phyloP scores from a whole-genome alignment of 2,329 filamentous ascomycete genomes.

The Nothophaeocryptopus gaeumannii region DNA sequence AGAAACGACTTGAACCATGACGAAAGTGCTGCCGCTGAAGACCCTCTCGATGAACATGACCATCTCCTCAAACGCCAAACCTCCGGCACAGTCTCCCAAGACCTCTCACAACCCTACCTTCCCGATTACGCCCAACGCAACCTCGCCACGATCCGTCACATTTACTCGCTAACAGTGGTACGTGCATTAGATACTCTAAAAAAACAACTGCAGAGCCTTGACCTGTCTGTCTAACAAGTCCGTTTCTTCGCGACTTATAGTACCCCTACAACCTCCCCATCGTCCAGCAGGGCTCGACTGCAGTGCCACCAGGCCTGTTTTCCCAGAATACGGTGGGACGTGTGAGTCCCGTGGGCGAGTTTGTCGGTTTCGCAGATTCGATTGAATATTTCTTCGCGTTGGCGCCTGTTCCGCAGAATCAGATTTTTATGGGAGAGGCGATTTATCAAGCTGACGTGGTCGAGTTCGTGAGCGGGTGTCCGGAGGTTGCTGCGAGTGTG shows the following conservation, averaged over 20 bases:
- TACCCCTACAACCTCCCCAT: slow-evolving; percentile 42
- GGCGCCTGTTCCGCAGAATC: slow-evolving; percentile 33
- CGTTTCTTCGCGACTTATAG: slow-evolving; percentile 9
- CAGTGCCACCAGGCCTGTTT: slow-evolving; percentile 43
- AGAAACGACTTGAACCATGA: too few species aligned
- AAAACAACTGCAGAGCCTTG: too few species aligned
- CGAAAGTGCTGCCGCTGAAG: too few species aligned
- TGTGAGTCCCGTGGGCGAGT: slow-evolving; percentile 44
- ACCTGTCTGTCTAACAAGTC: too few species aligned
- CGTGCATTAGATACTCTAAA: too few species aligned
- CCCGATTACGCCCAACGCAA: slow-evolving; percentile 12
- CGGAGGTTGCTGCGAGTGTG: slow-evolving; percentile 21
- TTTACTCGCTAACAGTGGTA: slow-evolving; percentile 11
- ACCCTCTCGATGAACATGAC: too few species aligned
- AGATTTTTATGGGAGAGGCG: slow-evolving; percentile 23
- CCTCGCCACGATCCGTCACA: slow-evolving; percentile 7
- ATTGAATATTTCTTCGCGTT: slow-evolving; percentile 49
- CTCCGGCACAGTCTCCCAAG: too few species aligned
- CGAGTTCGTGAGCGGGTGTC: slow-evolving; percentile 21
- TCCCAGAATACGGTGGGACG: slow-evolving; percentile 38
- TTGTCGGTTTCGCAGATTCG: slow-evolving; percentile 42
- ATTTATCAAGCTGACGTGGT: slow-evolving; percentile 28
- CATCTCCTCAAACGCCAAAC: too few species aligned
- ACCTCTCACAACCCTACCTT: not conserved
- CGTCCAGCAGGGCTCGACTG: slow-evolving; percentile 35